phyloP scores from a whole-genome alignment of 495 filamentous ascomycete species.

The Aspergillus carlsbadensis region DNA sequence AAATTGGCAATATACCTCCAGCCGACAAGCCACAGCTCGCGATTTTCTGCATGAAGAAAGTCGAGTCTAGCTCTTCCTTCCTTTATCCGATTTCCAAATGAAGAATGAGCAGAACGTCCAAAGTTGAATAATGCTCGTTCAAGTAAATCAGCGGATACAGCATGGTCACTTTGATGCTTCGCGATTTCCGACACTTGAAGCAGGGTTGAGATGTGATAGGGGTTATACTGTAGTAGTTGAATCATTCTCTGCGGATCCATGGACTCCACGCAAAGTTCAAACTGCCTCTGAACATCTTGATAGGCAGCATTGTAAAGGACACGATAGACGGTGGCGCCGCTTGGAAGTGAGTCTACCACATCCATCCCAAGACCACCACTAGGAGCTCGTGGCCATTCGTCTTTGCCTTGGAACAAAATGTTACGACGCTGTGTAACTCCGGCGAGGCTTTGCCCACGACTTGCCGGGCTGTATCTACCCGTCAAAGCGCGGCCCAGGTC shows the following conservation, averaged over 20 bases:
- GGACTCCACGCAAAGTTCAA: slow-evolving; percentile 74
- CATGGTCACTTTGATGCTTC: slow-evolving; percentile 82
- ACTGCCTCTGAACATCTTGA: slow-evolving; percentile 70
- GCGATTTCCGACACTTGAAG: slow-evolving; percentile 91
- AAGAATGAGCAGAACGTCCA: slow-evolving; percentile 77
- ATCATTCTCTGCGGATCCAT: slow-evolving; percentile 76
- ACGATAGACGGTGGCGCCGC: slow-evolving; percentile 51
- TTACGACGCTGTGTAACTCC: slow-evolving; percentile 73
- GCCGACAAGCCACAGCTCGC: slow-evolving; percentile 88
- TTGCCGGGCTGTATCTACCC: slow-evolving; percentile 56
- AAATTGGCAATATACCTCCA: slow-evolving; percentile 84
- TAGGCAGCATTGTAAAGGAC: slow-evolving; percentile 79
- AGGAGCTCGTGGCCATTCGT: slow-evolving; percentile 81
- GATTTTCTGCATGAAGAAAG: slow-evolving; percentile 78
- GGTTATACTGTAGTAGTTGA: slow-evolving; percentile 64
- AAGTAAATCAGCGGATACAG: slow-evolving; percentile 80
- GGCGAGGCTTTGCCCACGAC: slow-evolving; percentile 59
- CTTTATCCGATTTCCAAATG: slow-evolving; percentile 71
- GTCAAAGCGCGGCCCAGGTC: slow-evolving; percentile 72
- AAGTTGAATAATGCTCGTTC: slow-evolving; percentile 93
- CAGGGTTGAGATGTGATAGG: slow-evolving; percentile 90
- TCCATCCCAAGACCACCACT: slow-evolving; percentile 86
- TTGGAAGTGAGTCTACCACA: slow-evolving; percentile 57
- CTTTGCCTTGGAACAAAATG: slow-evolving; percentile 83
- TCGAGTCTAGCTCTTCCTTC: slow-evolving; percentile 77